These are phyloP conservation scores for Hawksworthiomyces lignivorus DNA, from an alignment of 2,329 filamentous ascomycete genomes.

Conservation along the genomic window DNA sequence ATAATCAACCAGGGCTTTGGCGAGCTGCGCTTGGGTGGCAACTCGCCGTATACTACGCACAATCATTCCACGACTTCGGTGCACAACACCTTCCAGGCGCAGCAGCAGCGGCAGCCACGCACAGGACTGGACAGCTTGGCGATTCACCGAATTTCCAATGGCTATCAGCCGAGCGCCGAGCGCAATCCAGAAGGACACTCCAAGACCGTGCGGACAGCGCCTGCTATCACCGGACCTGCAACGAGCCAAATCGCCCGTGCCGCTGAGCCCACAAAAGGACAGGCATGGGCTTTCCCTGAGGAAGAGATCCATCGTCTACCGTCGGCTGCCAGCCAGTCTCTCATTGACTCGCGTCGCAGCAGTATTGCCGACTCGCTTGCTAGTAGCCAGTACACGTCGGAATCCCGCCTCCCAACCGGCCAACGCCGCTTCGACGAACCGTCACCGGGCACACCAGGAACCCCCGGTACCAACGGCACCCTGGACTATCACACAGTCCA, in stretches of 20 bases:
- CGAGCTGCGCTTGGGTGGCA: constrained; percentile 60
- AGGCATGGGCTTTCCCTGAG: constrained; percentile 77
- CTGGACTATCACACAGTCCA: constrained; percentile 31
- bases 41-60: constrained; percentile 66
- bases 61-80: constrained; percentile 72
- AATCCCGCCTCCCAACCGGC: constrained; percentile 63
- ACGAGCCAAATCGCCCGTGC: constrained; percentile 60
- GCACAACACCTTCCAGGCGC: constrained; percentile 60
- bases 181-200: constrained; percentile 44
- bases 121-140: constrained; percentile 43
- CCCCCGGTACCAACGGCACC: constrained; percentile 56
- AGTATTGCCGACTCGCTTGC: constrained; percentile 71
- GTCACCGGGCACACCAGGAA: constrained; percentile 61
- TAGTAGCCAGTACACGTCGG: constrained; percentile 70
- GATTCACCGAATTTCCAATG: constrained; percentile 55
- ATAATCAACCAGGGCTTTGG: constrained; percentile 66
- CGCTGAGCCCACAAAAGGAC: constrained; percentile 72
- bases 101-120: constrained; percentile 58
- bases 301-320: constrained; percentile 51
- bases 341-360: constrained; percentile 61
- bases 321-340: constrained; percentile 38
- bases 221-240: constrained; percentile 66
- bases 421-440: constrained; percentile 64
- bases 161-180: constrained; percentile 53
- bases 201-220: constrained; percentile 57